Conservation (phyloP, 2,329 filamentous ascomycete genomes). For the Fusarium sp. region DNA sequence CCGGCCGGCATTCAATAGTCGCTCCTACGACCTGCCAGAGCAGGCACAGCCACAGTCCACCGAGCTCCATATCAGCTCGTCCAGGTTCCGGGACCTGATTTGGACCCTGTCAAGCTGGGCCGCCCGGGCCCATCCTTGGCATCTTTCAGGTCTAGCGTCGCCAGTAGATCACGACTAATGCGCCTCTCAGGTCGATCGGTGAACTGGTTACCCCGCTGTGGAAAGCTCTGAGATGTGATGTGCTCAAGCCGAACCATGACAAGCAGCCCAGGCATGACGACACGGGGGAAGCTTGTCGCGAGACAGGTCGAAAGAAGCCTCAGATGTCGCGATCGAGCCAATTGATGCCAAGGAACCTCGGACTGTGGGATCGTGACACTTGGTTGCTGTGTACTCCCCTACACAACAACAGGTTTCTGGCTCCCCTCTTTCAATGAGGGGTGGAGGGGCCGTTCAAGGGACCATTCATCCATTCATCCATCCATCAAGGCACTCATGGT, state of each 20-base stretch:
- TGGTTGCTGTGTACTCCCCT: conserved; percentile 12
- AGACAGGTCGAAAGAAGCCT: conserved; percentile 10
- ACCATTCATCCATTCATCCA: background rate
- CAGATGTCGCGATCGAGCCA: conserved; percentile 27
- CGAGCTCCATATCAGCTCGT: conserved; percentile 40
- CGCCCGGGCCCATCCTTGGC: conserved; percentile 19
- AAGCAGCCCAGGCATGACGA: conserved; percentile 30
- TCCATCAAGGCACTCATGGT: conserved; percentile 12
- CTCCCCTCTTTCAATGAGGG: background rate
- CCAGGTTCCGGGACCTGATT: conserved; percentile 38
- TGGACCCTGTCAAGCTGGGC: conserved; percentile 45
- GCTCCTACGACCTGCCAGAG: background rate
- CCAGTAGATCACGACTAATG: conserved; percentile 39
- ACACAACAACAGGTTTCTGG: conserved; percentile 34
- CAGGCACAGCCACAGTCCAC: conserved; percentile 37
- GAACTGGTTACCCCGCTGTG: conserved; percentile 29
- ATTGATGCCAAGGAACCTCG: conserved; percentile 19
- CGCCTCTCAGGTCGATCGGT: conserved; percentile 42
- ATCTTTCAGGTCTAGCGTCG: conserved; percentile 36
- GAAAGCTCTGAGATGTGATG: conserved; percentile 22
- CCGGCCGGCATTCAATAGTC: conserved; percentile 18
- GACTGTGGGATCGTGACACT: conserved; percentile 20
- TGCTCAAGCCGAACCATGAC: conserved; percentile 10
- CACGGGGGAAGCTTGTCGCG: conserved; percentile 2
- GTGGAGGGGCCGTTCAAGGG: conserved; percentile 19